phyloP scores from a whole-genome alignment of 2,329 filamentous ascomycete species.

The Botryotinia narcissicola region DNA sequence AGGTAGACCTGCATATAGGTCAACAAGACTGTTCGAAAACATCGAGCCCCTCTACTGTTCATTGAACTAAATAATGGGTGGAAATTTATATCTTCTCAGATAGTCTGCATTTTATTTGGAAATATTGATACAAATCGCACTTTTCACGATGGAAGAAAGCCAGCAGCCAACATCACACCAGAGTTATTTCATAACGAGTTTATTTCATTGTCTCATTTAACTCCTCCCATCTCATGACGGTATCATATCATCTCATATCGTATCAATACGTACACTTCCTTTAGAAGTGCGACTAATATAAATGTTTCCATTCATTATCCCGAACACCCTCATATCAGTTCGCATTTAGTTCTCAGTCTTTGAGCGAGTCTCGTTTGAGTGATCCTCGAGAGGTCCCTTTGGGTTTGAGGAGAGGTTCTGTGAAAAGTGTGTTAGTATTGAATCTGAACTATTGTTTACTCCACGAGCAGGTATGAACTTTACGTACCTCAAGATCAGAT shows the following conservation, averaged over 20 bases:
- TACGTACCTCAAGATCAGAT: conserved; percentile 48
- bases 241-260: neutral
- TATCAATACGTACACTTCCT: neutral
- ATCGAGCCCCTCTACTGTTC: neutral
- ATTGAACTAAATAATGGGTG: neutral
- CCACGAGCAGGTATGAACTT: neutral
- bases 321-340: neutral
- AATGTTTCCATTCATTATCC: neutral
- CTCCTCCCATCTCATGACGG: neutral
- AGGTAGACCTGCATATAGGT: neutral
- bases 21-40: neutral
- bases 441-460: neutral
- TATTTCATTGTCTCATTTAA: neutral
- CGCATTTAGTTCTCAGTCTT: conserved; percentile 24
- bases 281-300: neutral
- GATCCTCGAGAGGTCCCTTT: conserved; percentile 59
- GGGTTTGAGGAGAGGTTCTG: conserved; percentile 62
- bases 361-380: conserved; percentile 51
- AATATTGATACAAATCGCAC: neutral
- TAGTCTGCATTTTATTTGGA: neutral
- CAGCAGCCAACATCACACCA: too few relatives aligned
- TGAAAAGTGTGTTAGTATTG: conserved; percentile 31
- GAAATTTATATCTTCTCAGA: neutral
- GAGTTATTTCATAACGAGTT: neutral
- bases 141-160: neutral